Evolutionary conservation across 768 basidiomycete genomes (phyloP).

Genomic region (Vishniacozyma victoriae): DNA sequence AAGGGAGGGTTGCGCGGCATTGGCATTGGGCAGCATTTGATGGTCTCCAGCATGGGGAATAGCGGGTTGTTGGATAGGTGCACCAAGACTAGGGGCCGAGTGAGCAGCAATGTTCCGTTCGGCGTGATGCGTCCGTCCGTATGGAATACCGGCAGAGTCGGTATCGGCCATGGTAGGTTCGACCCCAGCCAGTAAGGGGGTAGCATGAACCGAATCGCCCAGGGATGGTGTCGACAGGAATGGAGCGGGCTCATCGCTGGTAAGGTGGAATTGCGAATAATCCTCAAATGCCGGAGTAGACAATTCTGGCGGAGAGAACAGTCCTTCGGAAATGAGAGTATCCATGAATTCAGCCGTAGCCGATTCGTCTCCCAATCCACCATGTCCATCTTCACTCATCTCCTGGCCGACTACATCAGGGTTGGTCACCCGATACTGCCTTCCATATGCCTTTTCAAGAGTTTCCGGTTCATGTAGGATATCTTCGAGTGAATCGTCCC

Average conservation of each 20-base stretch:
- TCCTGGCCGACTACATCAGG: conserved; percentile 2
- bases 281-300: conserved; percentile 33
- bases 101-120: conserved; percentile 36
- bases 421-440: not conserved
- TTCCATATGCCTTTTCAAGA: not conserved
- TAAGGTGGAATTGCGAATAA: conserved; percentile 16
- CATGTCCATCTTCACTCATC: not conserved
- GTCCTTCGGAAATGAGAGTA: conserved; percentile 44
- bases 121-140: conserved; percentile 40
- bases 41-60: conserved; percentile 27
- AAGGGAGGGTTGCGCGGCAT: conserved; percentile 34
- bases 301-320: conserved; percentile 41
- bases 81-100: conserved; percentile 15
- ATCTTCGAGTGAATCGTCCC: conserved; percentile 24
- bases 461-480: conserved; percentile 8
- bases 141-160: conserved; percentile 36
- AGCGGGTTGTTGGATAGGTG: conserved; percentile 21
- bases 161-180: conserved; percentile 12
- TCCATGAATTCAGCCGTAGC: conserved; percentile 42
- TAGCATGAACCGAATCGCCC: conserved; percentile 28
- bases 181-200: conserved; percentile 16
- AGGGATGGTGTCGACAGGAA: conserved; percentile 39
- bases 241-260: conserved; percentile 3
- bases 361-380: conserved; percentile 17
- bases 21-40: conserved; percentile 31